Base-by-base conservation (phyloP, 306 rosid species). In the Dryas octopetala region DNA sequence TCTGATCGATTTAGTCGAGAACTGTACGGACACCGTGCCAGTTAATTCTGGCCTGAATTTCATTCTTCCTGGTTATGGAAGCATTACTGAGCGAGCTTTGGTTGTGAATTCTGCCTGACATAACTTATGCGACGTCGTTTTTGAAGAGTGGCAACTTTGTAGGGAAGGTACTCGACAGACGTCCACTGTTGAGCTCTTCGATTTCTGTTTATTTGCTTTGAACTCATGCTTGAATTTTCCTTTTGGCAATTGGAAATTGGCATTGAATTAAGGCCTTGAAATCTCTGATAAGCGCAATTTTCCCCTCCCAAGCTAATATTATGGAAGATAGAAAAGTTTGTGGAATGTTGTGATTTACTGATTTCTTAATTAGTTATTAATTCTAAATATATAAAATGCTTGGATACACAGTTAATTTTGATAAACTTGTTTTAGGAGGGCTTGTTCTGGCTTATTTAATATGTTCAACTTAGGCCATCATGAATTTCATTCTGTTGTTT, bases 111-210 rank as follows among this genome's bases (percentile, higher is more conserved):
- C n/a, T 14, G 66, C 17, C n/a, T 12, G 66, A 62, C 17, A 5
- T 62, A 10, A 13, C 12, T 62, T 64, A n/a, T 11, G 12, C 51
- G 68, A n/a, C 69, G 32, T 64, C 51, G 69, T 64, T 64, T 64
- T 0, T 5, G 50, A 32, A 1, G 38, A 32, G 38, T 32, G 3
- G 45, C 3, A 70, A 26, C 52, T 50, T 40, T 55, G 75, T 41
- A 7, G 13, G 65, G n/a, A 44, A 41, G 17, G 50, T 53, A 17
- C 17, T 70, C 41, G 19, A 41, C 6, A 2, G 44, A 71, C 4
- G 66, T 55, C 54, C 65, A 55, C 26, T n/a, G 2, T 57, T 9
- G 12, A 52, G 23, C 64, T 17, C 12, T 71, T 32, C 38, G 40
- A 26, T 23, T 14, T 6, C 17, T 16, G 26, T 61, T 61, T 61